phyloP scores from a whole-genome alignment of 306 rosid species.

The cucumber (Cucumis sativus) region DNA sequence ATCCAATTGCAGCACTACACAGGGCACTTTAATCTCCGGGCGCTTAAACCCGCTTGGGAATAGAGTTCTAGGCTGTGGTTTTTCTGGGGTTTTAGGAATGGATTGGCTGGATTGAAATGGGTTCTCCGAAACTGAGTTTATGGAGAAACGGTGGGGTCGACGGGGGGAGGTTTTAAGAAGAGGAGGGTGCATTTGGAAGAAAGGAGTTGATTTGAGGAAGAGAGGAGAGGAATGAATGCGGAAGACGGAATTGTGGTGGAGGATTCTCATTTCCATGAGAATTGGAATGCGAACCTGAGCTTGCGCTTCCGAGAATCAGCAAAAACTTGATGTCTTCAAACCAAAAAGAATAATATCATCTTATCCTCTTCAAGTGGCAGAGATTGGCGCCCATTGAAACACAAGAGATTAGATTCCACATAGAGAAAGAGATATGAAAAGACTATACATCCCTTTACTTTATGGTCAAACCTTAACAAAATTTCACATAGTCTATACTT shows the following conservation, averaged over 20 bases:
- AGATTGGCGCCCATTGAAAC: neutral
- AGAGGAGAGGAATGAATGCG: conserved; percentile 7
- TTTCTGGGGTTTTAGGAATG: conserved; percentile 17
- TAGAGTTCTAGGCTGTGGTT: conserved; percentile 34
- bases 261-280: conserved; percentile 32
- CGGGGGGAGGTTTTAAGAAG: conserved; percentile 20
- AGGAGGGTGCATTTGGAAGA: conserved; percentile 14
- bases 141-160: conserved; percentile 10
- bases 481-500: too few species aligned
- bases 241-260: conserved; percentile 16
- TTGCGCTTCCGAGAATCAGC: neutral
- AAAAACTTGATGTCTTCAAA: neutral
- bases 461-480: too few species aligned
- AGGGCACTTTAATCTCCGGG: conserved; percentile 59
- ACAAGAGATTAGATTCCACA: neutral
- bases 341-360: neutral
- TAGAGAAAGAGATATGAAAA: too few species aligned
- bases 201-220: conserved; percentile 9
- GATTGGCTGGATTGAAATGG: conserved; percentile 18
- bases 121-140: conserved; percentile 24
- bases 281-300: neutral
- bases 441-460: too few species aligned
- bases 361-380: conserved; percentile 2
- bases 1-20: conserved; percentile 44
- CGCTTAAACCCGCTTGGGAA: conserved; percentile 90